Conservation (phyloP, 2,329 filamentous ascomycete species). For the Trichoderma sp. region DNA sequence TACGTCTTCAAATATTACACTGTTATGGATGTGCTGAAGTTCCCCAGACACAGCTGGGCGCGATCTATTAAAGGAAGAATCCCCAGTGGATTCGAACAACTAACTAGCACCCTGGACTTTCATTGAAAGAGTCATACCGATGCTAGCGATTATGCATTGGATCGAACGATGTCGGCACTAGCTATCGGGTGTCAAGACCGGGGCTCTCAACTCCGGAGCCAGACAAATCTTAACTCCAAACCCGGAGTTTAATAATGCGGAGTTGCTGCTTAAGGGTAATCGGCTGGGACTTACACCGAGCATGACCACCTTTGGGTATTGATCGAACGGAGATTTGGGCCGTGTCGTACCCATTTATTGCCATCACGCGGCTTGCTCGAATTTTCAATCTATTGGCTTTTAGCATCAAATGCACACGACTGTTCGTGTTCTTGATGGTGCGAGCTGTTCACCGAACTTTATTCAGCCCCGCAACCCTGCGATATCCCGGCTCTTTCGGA, state of each 20-base stretch:
- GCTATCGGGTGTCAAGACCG: background rate
- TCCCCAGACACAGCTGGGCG: background rate
- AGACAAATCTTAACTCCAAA: background rate
- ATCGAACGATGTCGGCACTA: background rate
- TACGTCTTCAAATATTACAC: background rate
- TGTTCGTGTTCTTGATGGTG: background rate
- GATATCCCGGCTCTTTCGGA: background rate
- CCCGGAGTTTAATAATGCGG: background rate
- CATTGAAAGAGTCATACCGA: slow-evolving; percentile 7
- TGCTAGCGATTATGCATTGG: background rate
- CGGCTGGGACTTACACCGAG: background rate
- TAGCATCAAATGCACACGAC: background rate
- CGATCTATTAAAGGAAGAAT: background rate
- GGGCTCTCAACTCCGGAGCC: background rate
- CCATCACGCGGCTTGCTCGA: background rate
- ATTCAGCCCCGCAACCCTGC: background rate
- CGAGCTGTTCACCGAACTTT: background rate
- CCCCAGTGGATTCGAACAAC: background rate
- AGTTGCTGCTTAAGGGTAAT: background rate
- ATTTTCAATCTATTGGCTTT: background rate
- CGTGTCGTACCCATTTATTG: background rate
- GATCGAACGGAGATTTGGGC: background rate
- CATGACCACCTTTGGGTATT: background rate
- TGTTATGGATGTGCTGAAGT: background rate
- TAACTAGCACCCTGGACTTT: background rate